Evolutionary conservation across 768 basidiomycete genomes (phyloP), one percentile per base, ranked within the genome.

Genomic region (Pluteus cervinus): DNA sequence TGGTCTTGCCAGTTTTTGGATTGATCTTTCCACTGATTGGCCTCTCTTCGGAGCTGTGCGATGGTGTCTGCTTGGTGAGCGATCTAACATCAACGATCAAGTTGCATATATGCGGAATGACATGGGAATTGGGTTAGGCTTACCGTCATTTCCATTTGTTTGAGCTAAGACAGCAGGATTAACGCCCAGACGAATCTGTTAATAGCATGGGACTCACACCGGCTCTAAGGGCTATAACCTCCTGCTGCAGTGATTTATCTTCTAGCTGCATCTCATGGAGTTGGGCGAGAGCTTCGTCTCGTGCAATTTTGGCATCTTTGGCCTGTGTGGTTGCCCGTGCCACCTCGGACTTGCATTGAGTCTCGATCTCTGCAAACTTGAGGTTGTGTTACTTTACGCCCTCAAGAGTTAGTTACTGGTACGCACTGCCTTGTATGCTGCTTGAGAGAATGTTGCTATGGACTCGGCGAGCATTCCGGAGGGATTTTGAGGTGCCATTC

Each of bases 1-100:
- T 85, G 82, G 15, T 84, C 83, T 54, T 86, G 86, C 85, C 85
- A 87, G 47, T 81, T 81, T 37, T 67, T 65, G 0, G 82, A 73
- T 48, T 86, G 85, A 34, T 79, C 75, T 55, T 84, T 85, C 81
- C 82, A 85, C 37, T 86, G 81, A 0, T 58, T 61, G 0, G 74
- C 64, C 52, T 88, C 83, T 33, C 79, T 69, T 17, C 75, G 73
- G 21, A 86, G 64, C 37, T 76, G 77, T 2, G 66, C 53, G 36
- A 83, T 76, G 5, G 75, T 75, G 33, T 81, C 76, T 10, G 65
- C 60, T 45, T 82, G 75, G 48, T 80, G 75, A 6, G 66, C 56
- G 35, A 76, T 67, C 82, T 83, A 38, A 12, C 29, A 23, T 26
- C 14, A 33, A 18, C 17, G 24, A 39, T 8, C 14, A 12, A 31